phyloP scores from a whole-genome alignment of 371 early-diverging fungal species.

The Parasitella parasitica region DNA sequence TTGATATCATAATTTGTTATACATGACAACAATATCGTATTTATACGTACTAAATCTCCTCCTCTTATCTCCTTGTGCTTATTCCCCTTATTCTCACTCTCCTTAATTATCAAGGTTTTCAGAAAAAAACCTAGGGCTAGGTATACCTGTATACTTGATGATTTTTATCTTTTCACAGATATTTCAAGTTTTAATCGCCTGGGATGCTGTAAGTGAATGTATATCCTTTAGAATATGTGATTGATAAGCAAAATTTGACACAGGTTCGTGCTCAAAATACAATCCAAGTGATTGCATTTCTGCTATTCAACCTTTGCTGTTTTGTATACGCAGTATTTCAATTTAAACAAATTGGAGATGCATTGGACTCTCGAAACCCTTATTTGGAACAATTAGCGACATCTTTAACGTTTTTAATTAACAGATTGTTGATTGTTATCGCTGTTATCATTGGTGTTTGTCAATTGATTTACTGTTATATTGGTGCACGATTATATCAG shows the following conservation, averaged over 20 bases:
- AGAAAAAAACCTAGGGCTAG: slow-evolving; percentile 28
- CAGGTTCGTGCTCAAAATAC: slow-evolving; percentile 83
- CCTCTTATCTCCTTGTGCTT: too few relatives aligned
- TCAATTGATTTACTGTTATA: slow-evolving; percentile 38
- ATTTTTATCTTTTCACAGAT: slow-evolving; percentile 77
- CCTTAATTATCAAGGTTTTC: slow-evolving; percentile 16
- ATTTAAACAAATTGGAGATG: slow-evolving; percentile 48
- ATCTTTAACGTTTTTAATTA: slow-evolving; percentile 19
- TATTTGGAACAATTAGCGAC: slow-evolving; percentile 9
- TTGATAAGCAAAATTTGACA: background rate
- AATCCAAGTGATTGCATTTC: slow-evolving; percentile 83
- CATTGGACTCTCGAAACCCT: slow-evolving; percentile 13
- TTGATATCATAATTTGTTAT: background rate
- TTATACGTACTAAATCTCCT: background rate
- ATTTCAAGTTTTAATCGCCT: slow-evolving; percentile 68
- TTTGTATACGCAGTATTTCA: slow-evolving; percentile 81
- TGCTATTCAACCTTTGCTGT: slow-evolving; percentile 77
- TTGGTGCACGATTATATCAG: slow-evolving; percentile 65
- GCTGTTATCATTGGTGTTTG: slow-evolving; percentile 48
- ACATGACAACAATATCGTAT: background rate
- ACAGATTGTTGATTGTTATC: slow-evolving; percentile 38
- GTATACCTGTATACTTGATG: slow-evolving; percentile 74
- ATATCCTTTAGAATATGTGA: background rate
- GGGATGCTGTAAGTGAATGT: slow-evolving; percentile 70
- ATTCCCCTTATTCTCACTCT: background rate